phyloP scores from a whole-genome alignment of 1,284 basidiomycete species.

The Vanrija sp. region DNA sequence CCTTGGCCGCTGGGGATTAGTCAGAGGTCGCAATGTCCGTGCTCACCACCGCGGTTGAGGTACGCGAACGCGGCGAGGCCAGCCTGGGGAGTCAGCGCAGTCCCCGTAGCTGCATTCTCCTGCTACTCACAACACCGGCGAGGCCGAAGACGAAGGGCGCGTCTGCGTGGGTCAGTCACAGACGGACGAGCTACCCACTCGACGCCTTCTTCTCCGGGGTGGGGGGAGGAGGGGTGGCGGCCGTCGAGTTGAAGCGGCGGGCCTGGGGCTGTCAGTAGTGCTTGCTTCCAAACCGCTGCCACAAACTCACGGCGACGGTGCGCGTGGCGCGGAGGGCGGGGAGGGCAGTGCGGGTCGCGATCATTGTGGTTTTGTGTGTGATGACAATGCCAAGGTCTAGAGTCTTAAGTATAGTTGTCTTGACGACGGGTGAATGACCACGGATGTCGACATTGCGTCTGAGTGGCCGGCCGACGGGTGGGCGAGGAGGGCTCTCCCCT shows the following conservation, averaged over 20 bases:
- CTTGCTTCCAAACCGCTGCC: not conserved
- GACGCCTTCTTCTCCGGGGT: constrained; percentile 1
- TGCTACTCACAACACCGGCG: constrained; percentile 31
- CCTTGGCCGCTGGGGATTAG: constrained; percentile 16
- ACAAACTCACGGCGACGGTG: constrained; percentile 7
- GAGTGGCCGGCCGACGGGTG: too few relatives aligned
- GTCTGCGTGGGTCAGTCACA: constrained; percentile 20
- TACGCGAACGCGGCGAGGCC: constrained; percentile 43
- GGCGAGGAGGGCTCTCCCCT: too few relatives aligned
- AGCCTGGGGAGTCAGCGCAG: constrained; percentile 3
- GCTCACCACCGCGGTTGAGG: constrained; percentile 23
- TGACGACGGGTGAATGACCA: too few relatives aligned
- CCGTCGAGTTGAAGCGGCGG: constrained; percentile 7
- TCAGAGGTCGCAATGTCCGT: not conserved
- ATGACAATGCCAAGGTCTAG: not conserved
- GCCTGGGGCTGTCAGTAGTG: constrained; percentile 2
- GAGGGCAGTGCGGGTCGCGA: constrained; percentile 9
- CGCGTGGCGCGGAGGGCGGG: constrained; percentile 14
- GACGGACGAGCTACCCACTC: constrained; percentile 8
- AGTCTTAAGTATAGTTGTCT: not conserved
- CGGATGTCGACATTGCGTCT: too few relatives aligned
- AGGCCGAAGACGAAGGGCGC: constrained; percentile 29
- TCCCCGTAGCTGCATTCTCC: too few relatives aligned
- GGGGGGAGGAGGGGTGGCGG: not conserved
- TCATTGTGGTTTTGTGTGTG: constrained; percentile 3